Conservation (phyloP, 225 moss, liverwort and hornwort genomes). For the Polytrichum commune region DNA sequence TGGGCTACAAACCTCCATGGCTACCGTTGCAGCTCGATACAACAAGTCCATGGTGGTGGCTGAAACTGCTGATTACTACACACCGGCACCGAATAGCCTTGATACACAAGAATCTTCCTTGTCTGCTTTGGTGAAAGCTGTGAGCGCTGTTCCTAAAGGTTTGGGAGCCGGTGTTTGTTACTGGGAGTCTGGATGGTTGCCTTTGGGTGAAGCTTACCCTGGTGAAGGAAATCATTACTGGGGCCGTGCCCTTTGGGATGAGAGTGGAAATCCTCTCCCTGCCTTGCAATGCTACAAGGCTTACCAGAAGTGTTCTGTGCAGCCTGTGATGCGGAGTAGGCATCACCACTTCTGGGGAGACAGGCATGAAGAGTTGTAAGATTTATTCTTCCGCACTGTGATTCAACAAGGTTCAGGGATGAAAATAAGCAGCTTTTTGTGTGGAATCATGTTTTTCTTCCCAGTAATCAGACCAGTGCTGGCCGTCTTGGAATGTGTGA, state of each 20-base stretch:
- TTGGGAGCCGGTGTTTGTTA: constrained; percentile 54
- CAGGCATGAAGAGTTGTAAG: constrained; percentile 42
- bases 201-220: constrained; percentile 50
- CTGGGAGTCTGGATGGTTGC: constrained; percentile 58
- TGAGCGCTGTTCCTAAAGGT: constrained; percentile 35
- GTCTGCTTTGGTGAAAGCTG: constrained; percentile 30
- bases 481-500: too few relatives aligned
- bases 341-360: constrained; percentile 33
- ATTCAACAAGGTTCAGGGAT: too few relatives aligned
- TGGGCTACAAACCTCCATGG: constrained; percentile 25
- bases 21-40: constrained; percentile 21
- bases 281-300: constrained; percentile 40
- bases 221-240: constrained; percentile 55
- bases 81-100: constrained; percentile 32
- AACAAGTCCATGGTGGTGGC: constrained; percentile 44
- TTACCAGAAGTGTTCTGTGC: constrained; percentile 20
- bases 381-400: background rate
- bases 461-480: too few relatives aligned
- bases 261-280: constrained; percentile 44
- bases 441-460: too few relatives aligned
- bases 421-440: too few relatives aligned
- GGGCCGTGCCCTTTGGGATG: constrained; percentile 52
- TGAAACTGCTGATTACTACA: constrained; percentile 38
- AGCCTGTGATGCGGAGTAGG: constrained; percentile 24
- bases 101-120: constrained; percentile 22